phyloP scores from a whole-genome alignment of 768 basidiomycete genomes.

The Amanita rimosa region DNA sequence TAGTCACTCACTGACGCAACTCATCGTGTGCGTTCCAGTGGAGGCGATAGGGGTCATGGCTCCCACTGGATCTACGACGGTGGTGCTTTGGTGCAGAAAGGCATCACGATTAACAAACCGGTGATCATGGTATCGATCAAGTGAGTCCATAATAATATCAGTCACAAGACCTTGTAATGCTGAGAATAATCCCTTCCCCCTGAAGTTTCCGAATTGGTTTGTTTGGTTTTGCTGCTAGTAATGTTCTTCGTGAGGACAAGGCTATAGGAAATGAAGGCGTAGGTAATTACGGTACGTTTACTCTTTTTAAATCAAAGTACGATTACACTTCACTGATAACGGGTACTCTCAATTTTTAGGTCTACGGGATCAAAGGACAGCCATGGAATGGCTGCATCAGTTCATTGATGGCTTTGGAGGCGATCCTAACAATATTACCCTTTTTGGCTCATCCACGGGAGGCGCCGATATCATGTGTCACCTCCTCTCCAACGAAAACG shows the following conservation, averaged over 20 bases:
- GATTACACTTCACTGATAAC: slow-evolving; percentile 7
- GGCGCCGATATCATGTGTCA: slow-evolving; percentile 51
- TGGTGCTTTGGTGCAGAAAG: slow-evolving; percentile 58
- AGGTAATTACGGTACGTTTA: slow-evolving; percentile 60
- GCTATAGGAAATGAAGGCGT: slow-evolving; percentile 55
- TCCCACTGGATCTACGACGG: slow-evolving; percentile 73
- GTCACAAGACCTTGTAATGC: background rate
- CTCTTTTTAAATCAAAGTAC: background rate
- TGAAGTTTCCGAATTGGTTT: slow-evolving; percentile 75
- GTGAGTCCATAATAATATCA: slow-evolving; percentile 25
- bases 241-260: slow-evolving; percentile 51
- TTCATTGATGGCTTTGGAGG: slow-evolving; percentile 59
- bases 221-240: slow-evolving; percentile 65
- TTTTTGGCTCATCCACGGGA: slow-evolving; percentile 40
- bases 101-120: slow-evolving; percentile 50
- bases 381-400: slow-evolving; percentile 51
- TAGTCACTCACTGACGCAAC: slow-evolving; percentile 4
- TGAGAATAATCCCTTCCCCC: background rate
- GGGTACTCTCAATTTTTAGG: slow-evolving; percentile 23
- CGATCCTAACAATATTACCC: slow-evolving; percentile 45
- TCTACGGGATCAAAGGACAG: slow-evolving; percentile 51
- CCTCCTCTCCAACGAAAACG: slow-evolving; percentile 53
- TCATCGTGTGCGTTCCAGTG: slow-evolving; percentile 28
- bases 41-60: slow-evolving; percentile 62
- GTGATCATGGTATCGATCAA: slow-evolving; percentile 67